Conservation (phyloP, 129 eudicot genomes). For the Flaveria bidentis region DNA sequence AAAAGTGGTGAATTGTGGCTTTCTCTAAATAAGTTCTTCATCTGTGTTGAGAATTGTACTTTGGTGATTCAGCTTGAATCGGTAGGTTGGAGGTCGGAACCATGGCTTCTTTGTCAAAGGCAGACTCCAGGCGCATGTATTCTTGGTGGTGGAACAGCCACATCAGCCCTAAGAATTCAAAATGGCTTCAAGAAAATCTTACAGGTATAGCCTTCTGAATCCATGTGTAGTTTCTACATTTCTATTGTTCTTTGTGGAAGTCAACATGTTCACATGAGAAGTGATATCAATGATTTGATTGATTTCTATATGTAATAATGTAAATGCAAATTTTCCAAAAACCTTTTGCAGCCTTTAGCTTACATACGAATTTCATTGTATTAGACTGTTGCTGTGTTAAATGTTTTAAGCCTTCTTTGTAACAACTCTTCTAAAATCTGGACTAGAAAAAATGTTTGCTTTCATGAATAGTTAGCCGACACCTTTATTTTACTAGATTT, state of each 20-base stretch:
- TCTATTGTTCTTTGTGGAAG: conserved; percentile 5
- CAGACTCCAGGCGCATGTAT: conserved; percentile 63
- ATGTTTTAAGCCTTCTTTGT: not conserved
- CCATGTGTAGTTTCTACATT: not conserved
- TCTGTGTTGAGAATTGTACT: conserved; percentile 6
- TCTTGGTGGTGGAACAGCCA: conserved; percentile 99
- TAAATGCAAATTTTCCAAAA: not conserved
- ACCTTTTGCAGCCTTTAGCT: not conserved
- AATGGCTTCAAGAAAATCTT: conserved; percentile 97
- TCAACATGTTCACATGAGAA: not conserved
- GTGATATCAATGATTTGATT: conserved; percentile 6
- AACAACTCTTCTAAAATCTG: not conserved
- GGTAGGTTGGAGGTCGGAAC: conserved; percentile 34
- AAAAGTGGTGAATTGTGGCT: conserved; percentile 16
- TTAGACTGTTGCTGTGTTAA: not conserved
- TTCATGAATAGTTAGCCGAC: not conserved
- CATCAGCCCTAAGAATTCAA: conserved; percentile 92
- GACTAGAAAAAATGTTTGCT: not conserved
- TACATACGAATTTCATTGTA: not conserved
- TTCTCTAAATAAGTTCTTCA: not conserved
- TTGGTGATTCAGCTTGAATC: not conserved
- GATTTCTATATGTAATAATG: not conserved
- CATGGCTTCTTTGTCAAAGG: conserved; percentile 62
- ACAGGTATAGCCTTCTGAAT: conserved; percentile 50
- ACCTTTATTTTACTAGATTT: not conserved